phyloP scores from a whole-genome alignment of 2,329 filamentous ascomycete species.

The Acarospora socialis region DNA sequence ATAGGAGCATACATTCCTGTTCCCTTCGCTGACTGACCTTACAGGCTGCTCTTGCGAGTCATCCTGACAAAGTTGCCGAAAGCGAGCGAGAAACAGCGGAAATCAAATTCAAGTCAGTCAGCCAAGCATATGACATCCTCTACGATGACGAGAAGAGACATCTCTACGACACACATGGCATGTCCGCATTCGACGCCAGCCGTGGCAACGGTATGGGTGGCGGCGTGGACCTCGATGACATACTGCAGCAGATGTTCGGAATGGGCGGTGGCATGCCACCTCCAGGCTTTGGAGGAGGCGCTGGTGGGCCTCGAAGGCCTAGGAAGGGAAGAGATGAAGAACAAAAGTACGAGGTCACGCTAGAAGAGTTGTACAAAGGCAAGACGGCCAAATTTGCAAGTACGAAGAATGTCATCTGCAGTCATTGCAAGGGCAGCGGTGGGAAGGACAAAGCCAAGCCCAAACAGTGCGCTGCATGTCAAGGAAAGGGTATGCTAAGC shows the following conservation, averaged over 20 bases:
- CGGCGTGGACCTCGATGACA: constrained; percentile 81
- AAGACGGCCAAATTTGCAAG: constrained; percentile 95
- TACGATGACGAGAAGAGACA: constrained; percentile 87
- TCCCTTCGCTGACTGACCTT: constrained; percentile 4
- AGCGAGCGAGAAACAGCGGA: constrained; percentile 74
- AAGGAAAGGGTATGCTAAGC: constrained; percentile 47
- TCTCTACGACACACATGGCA: constrained; percentile 86
- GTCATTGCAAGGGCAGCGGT: constrained; percentile 72
- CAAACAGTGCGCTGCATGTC: constrained; percentile 69
- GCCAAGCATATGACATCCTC: constrained; percentile 94
- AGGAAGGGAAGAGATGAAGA: constrained; percentile 71
- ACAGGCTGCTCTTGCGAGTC: constrained; percentile 71
- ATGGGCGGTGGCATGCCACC: constrained; percentile 43
- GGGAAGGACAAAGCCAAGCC: constrained; percentile 86
- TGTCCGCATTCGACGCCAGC: constrained; percentile 82
- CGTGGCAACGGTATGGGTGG: constrained; percentile 47
- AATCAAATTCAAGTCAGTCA: constrained; percentile 80
- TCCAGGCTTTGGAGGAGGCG: constrained; percentile 30
- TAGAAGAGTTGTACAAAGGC: constrained; percentile 96
- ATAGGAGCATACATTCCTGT: constrained; percentile 4
- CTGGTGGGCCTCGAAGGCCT: constrained; percentile 41
- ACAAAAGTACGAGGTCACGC: constrained; percentile 74
- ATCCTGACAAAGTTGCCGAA: constrained; percentile 91
- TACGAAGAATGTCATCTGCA: constrained; percentile 85
- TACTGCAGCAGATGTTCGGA: constrained; percentile 81